Evolutionary conservation across 2,329 filamentous ascomycete genomes (phyloP), one percentile per base, ranked within the genome.

Genomic region (Drechslerella dactyloides): DNA sequence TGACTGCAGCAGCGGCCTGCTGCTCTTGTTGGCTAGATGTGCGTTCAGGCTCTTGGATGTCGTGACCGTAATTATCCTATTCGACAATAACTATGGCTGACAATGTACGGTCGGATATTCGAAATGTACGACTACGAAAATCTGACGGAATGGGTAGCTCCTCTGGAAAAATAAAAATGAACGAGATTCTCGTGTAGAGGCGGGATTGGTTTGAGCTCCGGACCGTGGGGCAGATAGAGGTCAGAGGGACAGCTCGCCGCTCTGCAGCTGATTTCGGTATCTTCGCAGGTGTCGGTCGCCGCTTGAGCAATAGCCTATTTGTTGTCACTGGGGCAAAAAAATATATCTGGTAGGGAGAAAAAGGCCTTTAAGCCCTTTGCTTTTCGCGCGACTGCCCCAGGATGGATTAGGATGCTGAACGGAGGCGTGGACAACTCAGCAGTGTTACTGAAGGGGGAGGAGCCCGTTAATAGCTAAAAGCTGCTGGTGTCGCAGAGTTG

Each of bases 21-120:
- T 53, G 50, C 51, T 65, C 68, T 72, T 57, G 68, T 72, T 65
- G 60, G 60, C 42, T 37, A 63, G 66, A 44, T 58, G 44, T 5
- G 66, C 54, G 30, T 59, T 64, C 66, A 64, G 54, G 50, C 59
- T 50, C 44, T 59, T 64, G 50, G 48, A 51, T 48, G 60, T 55
- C 27, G 50, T 64, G 50, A 65, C 68, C 50, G 68, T 56, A 72
- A 72, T 72, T 72, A 72, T 72, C 68, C 68, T 72, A 72, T 72
- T 72, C 60, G 68, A 72, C 42, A 55, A 54, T 52, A 61, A 56
- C 53, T 63, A 63, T 63, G 65, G 68, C 54, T 65, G 66, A 59
- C 58, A 64, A 70, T 60, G 58, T 64, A 64, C 66, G 66, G 66
- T 44, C 55, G 40, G 30, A 44, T 55, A 44, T 54, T 52, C 46